A percentile compares a stretch with the other conserved stretches of the same genome.
Evolutionary conservation across 2,329 filamentous ascomycete species (phyloP).

Genomic region (Fusarium sp.): DNA sequence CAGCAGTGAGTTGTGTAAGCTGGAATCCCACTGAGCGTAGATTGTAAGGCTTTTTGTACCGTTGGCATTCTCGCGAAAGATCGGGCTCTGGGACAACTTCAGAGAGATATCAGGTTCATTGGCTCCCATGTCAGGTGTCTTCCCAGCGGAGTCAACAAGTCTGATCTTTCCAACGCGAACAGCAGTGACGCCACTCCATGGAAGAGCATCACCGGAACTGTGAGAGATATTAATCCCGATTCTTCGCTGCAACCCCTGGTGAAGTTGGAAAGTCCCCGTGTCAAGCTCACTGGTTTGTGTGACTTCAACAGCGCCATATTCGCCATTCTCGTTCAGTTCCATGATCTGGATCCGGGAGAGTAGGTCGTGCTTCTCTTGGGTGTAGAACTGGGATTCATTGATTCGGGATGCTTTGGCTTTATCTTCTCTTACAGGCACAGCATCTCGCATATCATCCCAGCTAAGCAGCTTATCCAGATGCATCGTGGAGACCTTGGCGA

Average conservation of each 20-base stretch:
- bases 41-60: slow-evolving; percentile 88
- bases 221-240: slow-evolving; percentile 90
- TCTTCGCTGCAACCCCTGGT: slow-evolving; percentile 91
- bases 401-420: slow-evolving; percentile 72
- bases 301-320: slow-evolving; percentile 92
- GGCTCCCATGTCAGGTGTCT: slow-evolving; percentile 80
- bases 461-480: slow-evolving; percentile 96
- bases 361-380: slow-evolving; percentile 92
- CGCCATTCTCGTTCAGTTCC: slow-evolving; percentile 89
- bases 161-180: slow-evolving; percentile 84
- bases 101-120: slow-evolving; percentile 78
- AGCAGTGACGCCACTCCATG: slow-evolving; percentile 84
- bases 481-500: slow-evolving; percentile 89
- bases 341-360: slow-evolving; percentile 88
- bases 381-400: slow-evolving; percentile 91
- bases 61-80: slow-evolving; percentile 86
- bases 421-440: slow-evolving; percentile 63
- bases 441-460: slow-evolving; percentile 98
- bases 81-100: slow-evolving; percentile 79
- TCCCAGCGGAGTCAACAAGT: slow-evolving; percentile 85
- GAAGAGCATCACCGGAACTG: slow-evolving; percentile 85
- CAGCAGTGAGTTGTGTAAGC: slow-evolving; percentile 87
- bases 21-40: slow-evolving; percentile 96
- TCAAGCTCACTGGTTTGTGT: slow-evolving; percentile 86
- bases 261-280: slow-evolving; percentile 90